phyloP scores from a whole-genome alignment of 2,329 filamentous ascomycete genomes.

The Fusarium sp. region DNA sequence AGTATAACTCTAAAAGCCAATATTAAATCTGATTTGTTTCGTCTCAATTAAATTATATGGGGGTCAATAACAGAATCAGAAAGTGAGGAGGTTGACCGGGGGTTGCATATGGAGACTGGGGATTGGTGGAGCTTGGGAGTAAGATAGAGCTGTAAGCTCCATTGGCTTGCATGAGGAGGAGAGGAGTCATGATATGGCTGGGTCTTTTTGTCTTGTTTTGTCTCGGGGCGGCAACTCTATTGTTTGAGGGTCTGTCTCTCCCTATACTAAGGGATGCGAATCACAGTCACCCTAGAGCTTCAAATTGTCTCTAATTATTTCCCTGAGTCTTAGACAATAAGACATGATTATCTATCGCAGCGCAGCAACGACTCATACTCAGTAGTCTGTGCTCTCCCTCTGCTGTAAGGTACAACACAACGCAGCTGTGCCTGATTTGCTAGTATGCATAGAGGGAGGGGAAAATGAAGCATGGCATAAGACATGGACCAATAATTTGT shows the following conservation, averaged over 20 bases:
- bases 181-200: constrained; percentile 35
- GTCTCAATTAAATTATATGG: constrained; percentile 3
- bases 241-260: neutral
- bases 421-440: constrained; percentile 31
- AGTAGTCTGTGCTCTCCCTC: constrained; percentile 30
- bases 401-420: constrained; percentile 37
- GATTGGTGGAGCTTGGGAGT: constrained; percentile 31
- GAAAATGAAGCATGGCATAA: constrained; percentile 22
- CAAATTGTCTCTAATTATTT: neutral
- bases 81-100: constrained; percentile 25
- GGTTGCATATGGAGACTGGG: neutral
- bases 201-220: constrained; percentile 7
- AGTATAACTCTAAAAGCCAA: constrained; percentile 13
- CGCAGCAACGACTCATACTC: neutral
- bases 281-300: neutral
- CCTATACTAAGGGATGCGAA: neutral
- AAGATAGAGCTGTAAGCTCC: neutral
- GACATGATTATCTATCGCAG: constrained; percentile 13
- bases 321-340: neutral
- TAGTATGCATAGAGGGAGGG: constrained; percentile 15
- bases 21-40: constrained; percentile 19
- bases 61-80: constrained; percentile 12
- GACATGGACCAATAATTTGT: constrained; percentile 9
- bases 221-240: constrained; percentile 22
- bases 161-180: constrained; percentile 12